A percentile compares a stretch with the other conserved stretches of the same genome.
Evolutionary conservation across 108 stramenopile genomes (phyloP).

Genomic region (Nitzschia sp.): DNA sequence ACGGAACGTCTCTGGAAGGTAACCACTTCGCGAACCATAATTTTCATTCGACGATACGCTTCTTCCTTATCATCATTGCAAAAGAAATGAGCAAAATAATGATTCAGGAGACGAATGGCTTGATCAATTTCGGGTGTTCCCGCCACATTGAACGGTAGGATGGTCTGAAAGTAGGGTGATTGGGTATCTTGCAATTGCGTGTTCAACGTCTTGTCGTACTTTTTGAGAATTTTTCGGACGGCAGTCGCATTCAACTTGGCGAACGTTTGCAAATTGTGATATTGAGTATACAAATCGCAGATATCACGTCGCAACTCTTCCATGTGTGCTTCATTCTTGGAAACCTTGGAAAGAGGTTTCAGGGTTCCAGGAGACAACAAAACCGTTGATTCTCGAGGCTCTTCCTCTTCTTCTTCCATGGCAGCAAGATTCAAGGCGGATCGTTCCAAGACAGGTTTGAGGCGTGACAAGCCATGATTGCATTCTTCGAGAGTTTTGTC

Average conservation of each 20-base stretch:
- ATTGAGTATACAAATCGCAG: slow-evolving; percentile 11
- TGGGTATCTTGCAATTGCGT: slow-evolving; percentile 1
- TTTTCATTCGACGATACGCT: slow-evolving; percentile 2
- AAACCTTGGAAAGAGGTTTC: neutral
- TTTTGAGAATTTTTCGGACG: slow-evolving; percentile 21
- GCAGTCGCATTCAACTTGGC: neutral
- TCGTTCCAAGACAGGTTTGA: neutral
- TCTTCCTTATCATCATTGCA: slow-evolving; percentile 8
- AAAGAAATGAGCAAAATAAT: slow-evolving; percentile 16
- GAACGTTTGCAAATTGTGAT: slow-evolving; percentile 16
- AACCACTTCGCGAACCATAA: slow-evolving; percentile 14
- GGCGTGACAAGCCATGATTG: neutral
- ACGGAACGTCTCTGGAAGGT: slow-evolving; percentile 16
- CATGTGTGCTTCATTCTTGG: neutral
- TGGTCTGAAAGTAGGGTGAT: no score
- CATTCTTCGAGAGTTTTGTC: slow-evolving; percentile 3
- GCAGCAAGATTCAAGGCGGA: neutral
- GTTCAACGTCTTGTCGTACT: slow-evolving; percentile 11
- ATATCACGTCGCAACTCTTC: slow-evolving; percentile 12
- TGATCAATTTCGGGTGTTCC: slow-evolving; percentile 2
- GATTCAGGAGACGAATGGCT: neutral
- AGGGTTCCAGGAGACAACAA: neutral
- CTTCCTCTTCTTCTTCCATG: neutral
- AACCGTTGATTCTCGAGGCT: no score
- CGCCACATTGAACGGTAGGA: neutral